phyloP scores from a whole-genome alignment of 2,329 filamentous ascomycete genomes.

The Venturia asperata region DNA sequence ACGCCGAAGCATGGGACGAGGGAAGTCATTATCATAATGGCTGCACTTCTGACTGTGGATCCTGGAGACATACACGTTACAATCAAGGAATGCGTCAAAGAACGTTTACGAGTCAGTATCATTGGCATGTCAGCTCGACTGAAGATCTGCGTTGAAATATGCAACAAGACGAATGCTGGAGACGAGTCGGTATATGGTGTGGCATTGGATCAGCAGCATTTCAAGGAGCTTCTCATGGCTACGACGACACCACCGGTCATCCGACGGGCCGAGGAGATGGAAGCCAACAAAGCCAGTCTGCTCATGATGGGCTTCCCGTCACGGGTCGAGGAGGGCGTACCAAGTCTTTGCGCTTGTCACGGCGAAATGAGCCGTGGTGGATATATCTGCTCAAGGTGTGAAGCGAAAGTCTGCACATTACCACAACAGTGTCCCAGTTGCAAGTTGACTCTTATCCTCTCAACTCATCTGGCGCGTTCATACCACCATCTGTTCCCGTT shows the following conservation, averaged over 20 bases:
- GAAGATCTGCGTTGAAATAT: conserved; percentile 85
- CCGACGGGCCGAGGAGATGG: conserved; percentile 37
- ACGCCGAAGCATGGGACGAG: conserved; percentile 88
- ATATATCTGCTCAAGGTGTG: conserved; percentile 85
- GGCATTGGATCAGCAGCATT: conserved; percentile 79
- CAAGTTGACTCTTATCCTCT: conserved; percentile 84
- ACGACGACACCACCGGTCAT: conserved; percentile 85
- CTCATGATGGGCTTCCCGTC: conserved; percentile 99
- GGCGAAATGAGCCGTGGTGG: conserved; percentile 74
- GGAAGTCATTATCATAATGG: conserved; percentile 87
- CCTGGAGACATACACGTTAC: conserved; percentile 94
- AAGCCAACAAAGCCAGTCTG: conserved; percentile 47
- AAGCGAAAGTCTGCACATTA: conserved; percentile 78
- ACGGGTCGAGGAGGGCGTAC: conserved; percentile 63
- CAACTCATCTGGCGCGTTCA: conserved; percentile 84
- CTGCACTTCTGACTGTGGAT: conserved; percentile 81
- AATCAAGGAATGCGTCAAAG: conserved; percentile 66
- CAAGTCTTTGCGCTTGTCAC: conserved; percentile 86
- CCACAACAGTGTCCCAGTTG: conserved; percentile 89
- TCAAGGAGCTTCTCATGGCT: conserved; percentile 79
- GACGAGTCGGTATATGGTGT: conserved; percentile 72
- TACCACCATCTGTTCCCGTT: conserved; percentile 91
- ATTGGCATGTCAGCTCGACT: conserved; percentile 89
- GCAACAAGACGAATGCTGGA: conserved; percentile 76
- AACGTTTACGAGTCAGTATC: conserved; percentile 80